phyloP scores from a whole-genome alignment of 257 asterid genomes.

The Rubia yunnanensis region DNA sequence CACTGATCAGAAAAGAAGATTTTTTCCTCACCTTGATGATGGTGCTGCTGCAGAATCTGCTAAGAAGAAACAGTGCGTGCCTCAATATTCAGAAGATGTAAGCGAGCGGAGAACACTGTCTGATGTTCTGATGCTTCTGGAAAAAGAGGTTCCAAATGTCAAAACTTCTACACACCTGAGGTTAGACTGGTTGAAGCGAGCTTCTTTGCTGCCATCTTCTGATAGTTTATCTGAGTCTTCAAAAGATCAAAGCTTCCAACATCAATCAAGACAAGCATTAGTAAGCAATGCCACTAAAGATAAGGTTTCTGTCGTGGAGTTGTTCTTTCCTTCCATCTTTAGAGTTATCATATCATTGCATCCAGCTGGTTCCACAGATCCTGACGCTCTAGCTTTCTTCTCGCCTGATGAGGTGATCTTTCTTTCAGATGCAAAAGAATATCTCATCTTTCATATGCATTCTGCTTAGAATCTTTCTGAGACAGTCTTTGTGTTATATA shows the following conservation, averaged over 20 bases:
- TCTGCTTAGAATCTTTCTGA: neutral
- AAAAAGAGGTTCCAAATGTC: constrained; percentile 62
- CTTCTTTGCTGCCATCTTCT: constrained; percentile 52
- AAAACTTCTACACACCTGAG: constrained; percentile 65
- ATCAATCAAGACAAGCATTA: constrained; percentile 51
- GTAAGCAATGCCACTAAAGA: constrained; percentile 39
- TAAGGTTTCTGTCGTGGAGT: constrained; percentile 70
- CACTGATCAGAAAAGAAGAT: constrained; percentile 74
- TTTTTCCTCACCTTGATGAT: constrained; percentile 77
- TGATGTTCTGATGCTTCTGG: constrained; percentile 55
- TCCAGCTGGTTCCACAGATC: constrained; percentile 79
- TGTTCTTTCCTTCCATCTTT: constrained; percentile 61
- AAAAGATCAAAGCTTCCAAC: constrained; percentile 50
- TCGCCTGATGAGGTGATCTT: constrained; percentile 81
- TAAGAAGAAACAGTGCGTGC: constrained; percentile 49
- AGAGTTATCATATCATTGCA: constrained; percentile 80
- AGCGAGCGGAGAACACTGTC: constrained; percentile 46
- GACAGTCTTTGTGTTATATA: neutral
- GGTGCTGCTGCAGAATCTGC: constrained; percentile 46
- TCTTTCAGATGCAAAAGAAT: constrained; percentile 3
- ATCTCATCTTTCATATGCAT: neutral
- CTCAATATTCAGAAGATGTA: constrained; percentile 36
- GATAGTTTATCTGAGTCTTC: constrained; percentile 44
- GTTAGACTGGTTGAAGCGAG: constrained; percentile 80
- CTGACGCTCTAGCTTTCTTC: constrained; percentile 84